Evolutionary conservation across 2,329 filamentous ascomycete species (phyloP).

Genomic region (Scytalidium sp.): DNA sequence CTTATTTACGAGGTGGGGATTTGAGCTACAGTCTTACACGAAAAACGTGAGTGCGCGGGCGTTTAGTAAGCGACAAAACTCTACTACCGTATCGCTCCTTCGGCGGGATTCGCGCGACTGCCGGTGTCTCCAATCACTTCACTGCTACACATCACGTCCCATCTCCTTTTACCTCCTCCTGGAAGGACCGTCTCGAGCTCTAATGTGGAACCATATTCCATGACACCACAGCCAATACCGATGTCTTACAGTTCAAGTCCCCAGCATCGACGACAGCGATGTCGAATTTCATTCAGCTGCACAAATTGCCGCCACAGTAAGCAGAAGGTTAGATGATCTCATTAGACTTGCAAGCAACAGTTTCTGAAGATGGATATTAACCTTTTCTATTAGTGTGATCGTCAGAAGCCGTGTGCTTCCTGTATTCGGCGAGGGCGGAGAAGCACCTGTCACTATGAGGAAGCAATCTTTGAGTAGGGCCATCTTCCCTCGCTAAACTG

Average conservation of each 20-base stretch:
- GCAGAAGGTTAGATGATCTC: not conserved
- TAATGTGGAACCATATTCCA: not conserved
- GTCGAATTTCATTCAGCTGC: not conserved
- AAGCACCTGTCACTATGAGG: not conserved
- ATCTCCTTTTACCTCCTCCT: no score
- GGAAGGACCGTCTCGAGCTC: no score
- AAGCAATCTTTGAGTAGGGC: not conserved
- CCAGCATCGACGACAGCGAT: not conserved
- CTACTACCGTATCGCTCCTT: no score
- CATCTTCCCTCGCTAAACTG: not conserved
- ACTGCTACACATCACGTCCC: no score
- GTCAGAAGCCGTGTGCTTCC: not conserved
- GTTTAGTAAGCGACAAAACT: no score
- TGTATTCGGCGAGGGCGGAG: not conserved
- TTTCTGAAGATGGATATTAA: not conserved
- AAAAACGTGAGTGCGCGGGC: no score
- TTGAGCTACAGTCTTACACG: no score
- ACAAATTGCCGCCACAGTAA: not conserved
- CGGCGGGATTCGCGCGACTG: no score
- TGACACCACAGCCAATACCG: not conserved
- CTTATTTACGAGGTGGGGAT: no score
- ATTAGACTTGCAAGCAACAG: not conserved
- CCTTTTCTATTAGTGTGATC: not conserved
- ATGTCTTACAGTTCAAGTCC: not conserved
- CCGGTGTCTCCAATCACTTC: no score